A percentile compares a stretch with the other conserved stretches of the same genome.
Evolutionary conservation across 2,329 filamentous ascomycete species (phyloP).

Genomic region (Alternaria incomplexa): DNA sequence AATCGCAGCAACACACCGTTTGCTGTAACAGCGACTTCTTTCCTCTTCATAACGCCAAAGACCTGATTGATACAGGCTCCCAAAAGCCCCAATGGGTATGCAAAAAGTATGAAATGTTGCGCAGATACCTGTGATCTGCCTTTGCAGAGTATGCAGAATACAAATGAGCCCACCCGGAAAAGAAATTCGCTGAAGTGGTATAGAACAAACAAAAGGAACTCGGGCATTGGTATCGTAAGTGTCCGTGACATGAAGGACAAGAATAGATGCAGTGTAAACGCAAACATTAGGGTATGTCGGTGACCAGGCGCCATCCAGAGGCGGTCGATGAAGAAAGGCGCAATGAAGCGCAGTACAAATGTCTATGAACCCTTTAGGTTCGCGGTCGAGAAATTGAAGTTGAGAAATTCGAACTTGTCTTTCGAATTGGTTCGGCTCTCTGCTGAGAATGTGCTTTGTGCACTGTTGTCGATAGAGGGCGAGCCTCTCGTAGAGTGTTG

Average conservation of each 20-base stretch:
- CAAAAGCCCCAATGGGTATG: conserved; percentile 8
- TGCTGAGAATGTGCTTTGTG: conserved; percentile 31
- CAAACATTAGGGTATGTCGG: conserved; percentile 32
- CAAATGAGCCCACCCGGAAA: conserved; percentile 62
- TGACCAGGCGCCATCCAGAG: conserved; percentile 15
- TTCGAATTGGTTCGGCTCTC: conserved; percentile 41
- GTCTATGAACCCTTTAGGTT: conserved; percentile 43
- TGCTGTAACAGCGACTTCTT: conserved; percentile 12
- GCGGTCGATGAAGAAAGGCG: conserved; percentile 15
- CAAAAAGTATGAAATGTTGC: conserved; percentile 11
- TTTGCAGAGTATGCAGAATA: conserved; percentile 4
- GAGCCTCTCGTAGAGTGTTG: conserved; percentile 35
- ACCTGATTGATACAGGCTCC: conserved; percentile 9
- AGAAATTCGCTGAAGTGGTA: conserved; percentile 63
- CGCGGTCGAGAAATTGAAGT: conserved; percentile 43
- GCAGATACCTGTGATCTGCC: conserved; percentile 9
- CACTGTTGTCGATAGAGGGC: conserved; percentile 34
- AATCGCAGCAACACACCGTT: conserved; percentile 11
- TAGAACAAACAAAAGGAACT: conserved; percentile 39
- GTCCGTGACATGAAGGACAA: conserved; percentile 31
- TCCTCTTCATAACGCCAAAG: conserved; percentile 16
- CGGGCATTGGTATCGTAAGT: conserved; percentile 41
- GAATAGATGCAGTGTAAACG: conserved; percentile 25
- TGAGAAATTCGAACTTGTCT: conserved; percentile 48
- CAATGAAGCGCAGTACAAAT: conserved; percentile 25